Conservation (phyloP, 2,329 filamentous ascomycete species). For the Lasiodiplodia theobromae region DNA sequence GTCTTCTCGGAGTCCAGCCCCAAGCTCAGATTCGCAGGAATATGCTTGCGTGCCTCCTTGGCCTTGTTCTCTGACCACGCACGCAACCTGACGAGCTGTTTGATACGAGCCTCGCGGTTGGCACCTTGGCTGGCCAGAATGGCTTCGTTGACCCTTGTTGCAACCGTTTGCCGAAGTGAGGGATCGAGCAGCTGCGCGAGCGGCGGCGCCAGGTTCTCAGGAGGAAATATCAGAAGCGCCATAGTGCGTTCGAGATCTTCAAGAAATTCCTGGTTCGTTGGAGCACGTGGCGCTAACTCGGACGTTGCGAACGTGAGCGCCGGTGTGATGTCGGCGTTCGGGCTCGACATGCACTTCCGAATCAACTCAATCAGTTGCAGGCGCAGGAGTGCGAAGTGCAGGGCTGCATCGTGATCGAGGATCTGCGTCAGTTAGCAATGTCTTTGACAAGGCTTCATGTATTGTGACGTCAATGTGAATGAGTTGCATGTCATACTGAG, state of each 20-base stretch:
- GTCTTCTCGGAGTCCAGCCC: constrained; percentile 48
- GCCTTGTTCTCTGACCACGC: constrained; percentile 81
- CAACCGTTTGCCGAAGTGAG: constrained; percentile 80
- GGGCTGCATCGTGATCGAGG: constrained; percentile 78
- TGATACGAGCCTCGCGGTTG: constrained; percentile 80
- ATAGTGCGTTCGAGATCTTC: constrained; percentile 91
- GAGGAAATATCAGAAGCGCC: constrained; percentile 86
- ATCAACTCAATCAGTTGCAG: constrained; percentile 96
- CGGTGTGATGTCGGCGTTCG: constrained; percentile 75
- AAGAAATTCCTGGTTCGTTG: constrained; percentile 80
- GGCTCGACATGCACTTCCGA: constrained; percentile 70
- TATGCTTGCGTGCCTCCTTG: constrained; percentile 49
- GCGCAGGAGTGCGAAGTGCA: constrained; percentile 89
- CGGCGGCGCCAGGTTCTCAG: constrained; percentile 78
- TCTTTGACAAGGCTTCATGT: not conserved
- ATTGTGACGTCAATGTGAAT: constrained; percentile 33
- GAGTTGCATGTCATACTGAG: constrained; percentile 79
- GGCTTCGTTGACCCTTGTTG: constrained; percentile 86
- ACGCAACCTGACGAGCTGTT: constrained; percentile 79
- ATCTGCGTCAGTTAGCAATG: constrained; percentile 66
- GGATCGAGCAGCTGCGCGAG: constrained; percentile 80
- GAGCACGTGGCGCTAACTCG: constrained; percentile 85
- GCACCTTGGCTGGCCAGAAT: constrained; percentile 77
- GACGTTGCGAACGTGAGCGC: constrained; percentile 87
- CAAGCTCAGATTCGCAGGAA: constrained; percentile 51